These are phyloP conservation scores for Coniochaeta pulveracea DNA, from an alignment of 2,329 filamentous ascomycete genomes.

Conservation along the genomic window DNA sequence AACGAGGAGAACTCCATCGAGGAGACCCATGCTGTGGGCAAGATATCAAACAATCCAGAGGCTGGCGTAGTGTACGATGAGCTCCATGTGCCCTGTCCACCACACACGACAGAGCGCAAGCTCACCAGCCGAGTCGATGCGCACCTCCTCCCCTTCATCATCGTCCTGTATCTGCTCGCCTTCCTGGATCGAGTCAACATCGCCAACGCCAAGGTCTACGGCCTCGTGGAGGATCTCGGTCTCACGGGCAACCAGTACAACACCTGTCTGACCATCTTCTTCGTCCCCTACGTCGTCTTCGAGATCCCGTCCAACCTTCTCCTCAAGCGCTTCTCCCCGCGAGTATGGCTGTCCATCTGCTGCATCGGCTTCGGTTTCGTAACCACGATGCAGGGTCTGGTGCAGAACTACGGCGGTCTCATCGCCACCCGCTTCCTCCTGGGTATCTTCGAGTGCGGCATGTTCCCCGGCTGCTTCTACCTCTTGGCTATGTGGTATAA, in stretches of 20 bases:
- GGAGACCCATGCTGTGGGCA: too few relatives aligned
- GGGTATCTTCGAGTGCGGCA: conserved; percentile 63
- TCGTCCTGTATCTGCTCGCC: conserved; percentile 59
- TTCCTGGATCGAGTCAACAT: conserved; percentile 71
- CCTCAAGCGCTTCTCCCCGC: conserved; percentile 54
- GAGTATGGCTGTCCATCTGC: conserved; percentile 65
- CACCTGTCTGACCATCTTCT: conserved; percentile 69
- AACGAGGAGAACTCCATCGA: too few relatives aligned
- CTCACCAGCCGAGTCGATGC: conserved; percentile 62
- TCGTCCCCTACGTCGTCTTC: conserved; percentile 63
- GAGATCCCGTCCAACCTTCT: conserved; percentile 67
- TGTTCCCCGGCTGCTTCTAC: conserved; percentile 67
- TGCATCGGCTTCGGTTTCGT: conserved; percentile 77
- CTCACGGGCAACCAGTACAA: conserved; percentile 50
- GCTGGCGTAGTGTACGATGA: too few relatives aligned
- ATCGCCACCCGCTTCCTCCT: conserved; percentile 78
- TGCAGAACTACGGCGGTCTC: conserved; percentile 66
- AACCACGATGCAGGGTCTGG: conserved; percentile 65
- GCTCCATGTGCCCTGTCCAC: conserved; percentile 27
- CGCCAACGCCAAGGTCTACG: conserved; percentile 62
- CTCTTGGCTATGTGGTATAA: conserved; percentile 74
- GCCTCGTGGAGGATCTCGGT: conserved; percentile 48
- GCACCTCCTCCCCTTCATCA: conserved; percentile 61
- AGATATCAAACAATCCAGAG: too few relatives aligned
- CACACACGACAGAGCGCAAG: conserved; percentile 49